phyloP scores from a whole-genome alignment of 441 rosid species.

The Populus hybrid region DNA sequence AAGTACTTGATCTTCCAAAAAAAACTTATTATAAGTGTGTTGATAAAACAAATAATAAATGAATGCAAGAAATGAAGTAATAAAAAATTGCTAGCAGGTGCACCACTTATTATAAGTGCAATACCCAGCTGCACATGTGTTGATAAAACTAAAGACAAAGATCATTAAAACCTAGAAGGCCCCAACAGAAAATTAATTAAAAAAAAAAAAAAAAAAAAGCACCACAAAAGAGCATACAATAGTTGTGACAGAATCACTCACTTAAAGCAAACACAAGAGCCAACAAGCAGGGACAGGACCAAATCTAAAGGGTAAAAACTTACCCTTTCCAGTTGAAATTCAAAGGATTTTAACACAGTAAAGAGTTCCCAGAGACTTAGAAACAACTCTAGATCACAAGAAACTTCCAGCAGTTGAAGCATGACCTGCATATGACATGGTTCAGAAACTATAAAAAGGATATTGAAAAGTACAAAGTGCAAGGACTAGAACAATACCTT shows the following conservation, averaged over 20 bases:
- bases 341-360: constrained; percentile 44
- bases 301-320: constrained; percentile 25
- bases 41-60: no score
- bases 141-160: not conserved
- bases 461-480: not conserved
- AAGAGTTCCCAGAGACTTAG: constrained; percentile 44
- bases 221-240: no score
- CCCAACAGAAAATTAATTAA: no score
- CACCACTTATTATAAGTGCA: not conserved
- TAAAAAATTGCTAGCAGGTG: not conserved
- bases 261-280: not conserved
- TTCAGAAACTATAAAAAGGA: not conserved
- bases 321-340: constrained; percentile 77
- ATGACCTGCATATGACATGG: constrained; percentile 42
- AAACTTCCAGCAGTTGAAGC: constrained; percentile 62
- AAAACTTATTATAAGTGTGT: no score
- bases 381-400: constrained; percentile 50
- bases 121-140: not conserved
- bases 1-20: not conserved
- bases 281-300: not conserved
- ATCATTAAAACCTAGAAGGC: not conserved
- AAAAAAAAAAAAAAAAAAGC: no score
- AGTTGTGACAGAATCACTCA: no score
- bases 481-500: constrained; percentile 43
- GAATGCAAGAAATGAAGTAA: not conserved